These are phyloP conservation scores for Boletus hoseneyae DNA, from an alignment of 1,284 basidiomycete genomes.

Conservation along the genomic window DNA sequence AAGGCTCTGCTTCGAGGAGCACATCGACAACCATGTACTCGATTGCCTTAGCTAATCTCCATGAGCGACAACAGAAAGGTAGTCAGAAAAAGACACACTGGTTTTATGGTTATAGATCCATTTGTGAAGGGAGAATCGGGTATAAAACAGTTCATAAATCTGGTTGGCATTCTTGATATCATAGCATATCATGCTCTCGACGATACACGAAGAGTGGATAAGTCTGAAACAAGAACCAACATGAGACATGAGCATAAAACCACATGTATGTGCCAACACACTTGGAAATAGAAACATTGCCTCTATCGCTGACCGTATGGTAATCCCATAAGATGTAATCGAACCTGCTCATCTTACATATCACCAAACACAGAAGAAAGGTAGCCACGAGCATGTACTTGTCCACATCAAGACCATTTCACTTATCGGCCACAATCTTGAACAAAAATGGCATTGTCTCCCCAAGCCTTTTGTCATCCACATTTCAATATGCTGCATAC, in stretches of 20 bases:
- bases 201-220: constrained; percentile 68
- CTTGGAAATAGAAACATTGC: constrained; percentile 48
- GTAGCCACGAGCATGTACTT: constrained; percentile 43
- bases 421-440: constrained; percentile 75
- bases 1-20: constrained; percentile 59
- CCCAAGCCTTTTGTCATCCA: constrained; percentile 31
- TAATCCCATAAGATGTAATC: constrained; percentile 77
- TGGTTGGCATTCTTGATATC: constrained; percentile 75
- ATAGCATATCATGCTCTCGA: constrained; percentile 71
- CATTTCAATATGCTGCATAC: too few species aligned
- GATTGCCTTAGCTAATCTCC: constrained; percentile 57
- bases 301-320: constrained; percentile 62
- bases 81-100: constrained; percentile 38
- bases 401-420: constrained; percentile 79
- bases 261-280: constrained; percentile 4
- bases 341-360: constrained; percentile 43
- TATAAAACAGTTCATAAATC: constrained; percentile 68
- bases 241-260: not conserved
- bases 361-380: not conserved
- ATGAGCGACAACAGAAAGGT: not conserved
- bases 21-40: constrained; percentile 80
- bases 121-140: constrained; percentile 73
- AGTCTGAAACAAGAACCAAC: constrained; percentile 40
- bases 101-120: constrained; percentile 76
- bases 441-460: constrained; percentile 47